Evolutionary conservation across 306 rosid species (phyloP).

Genomic region (Acacia melanoxylon): DNA sequence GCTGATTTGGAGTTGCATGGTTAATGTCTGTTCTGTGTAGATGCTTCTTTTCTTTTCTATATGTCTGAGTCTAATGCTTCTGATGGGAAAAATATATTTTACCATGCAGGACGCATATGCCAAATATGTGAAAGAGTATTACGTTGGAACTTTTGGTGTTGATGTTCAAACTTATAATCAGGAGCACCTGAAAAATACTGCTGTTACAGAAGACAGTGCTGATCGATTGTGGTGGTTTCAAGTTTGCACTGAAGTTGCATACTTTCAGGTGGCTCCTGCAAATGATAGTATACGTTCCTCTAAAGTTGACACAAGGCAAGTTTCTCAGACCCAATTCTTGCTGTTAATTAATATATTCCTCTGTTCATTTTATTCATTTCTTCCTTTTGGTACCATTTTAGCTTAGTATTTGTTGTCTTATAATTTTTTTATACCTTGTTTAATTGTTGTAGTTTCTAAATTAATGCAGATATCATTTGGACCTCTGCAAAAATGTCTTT

Average conservation of each 20-base stretch:
- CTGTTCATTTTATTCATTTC: not conserved
- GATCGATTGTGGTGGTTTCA: constrained; percentile 97
- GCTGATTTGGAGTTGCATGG: constrained; percentile 11
- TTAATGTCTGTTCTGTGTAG: constrained; percentile 12
- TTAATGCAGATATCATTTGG: constrained; percentile 80
- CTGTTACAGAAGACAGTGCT: constrained; percentile 50
- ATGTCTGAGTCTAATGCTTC: constrained; percentile 18
- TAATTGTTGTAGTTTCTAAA: constrained; percentile 23
- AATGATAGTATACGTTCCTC: constrained; percentile 87
- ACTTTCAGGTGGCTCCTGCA: constrained; percentile 94
- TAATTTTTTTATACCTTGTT: constrained; percentile 11
- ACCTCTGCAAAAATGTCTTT: constrained; percentile 91
- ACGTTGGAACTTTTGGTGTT: constrained; percentile 49
- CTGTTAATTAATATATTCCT: constrained; percentile 11
- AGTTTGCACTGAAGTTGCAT: constrained; percentile 97
- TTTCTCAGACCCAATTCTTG: constrained; percentile 20
- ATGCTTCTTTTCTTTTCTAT: not conserved
- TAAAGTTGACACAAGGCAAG: constrained; percentile 70
- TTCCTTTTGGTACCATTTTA: not conserved
- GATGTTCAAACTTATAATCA: constrained; percentile 56
- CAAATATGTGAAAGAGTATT: constrained; percentile 70
- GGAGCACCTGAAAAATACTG: constrained; percentile 67
- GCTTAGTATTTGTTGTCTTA: not conserved
- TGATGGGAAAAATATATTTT: constrained; percentile 31
- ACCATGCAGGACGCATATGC: constrained; percentile 73